Evolutionary conservation across 345 rosid genomes (phyloP).

Genomic region (Triadica sebifera): DNA sequence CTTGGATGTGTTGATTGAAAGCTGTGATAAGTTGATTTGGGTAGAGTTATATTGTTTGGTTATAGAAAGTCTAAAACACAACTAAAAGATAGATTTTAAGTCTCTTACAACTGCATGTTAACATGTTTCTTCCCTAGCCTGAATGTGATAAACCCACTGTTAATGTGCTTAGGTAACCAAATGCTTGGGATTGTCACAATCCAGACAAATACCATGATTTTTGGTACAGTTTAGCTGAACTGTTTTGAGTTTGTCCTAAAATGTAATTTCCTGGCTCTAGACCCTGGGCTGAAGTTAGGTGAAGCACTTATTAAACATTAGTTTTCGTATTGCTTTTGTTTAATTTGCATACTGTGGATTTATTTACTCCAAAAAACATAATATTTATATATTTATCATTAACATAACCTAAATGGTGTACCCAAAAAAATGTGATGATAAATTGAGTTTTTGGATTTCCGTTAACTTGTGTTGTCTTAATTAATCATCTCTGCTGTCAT

Average conservation of each 20-base stretch:
- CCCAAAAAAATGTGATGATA: too few species aligned
- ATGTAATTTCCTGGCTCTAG: background rate
- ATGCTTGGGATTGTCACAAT: background rate
- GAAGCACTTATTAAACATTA: too few species aligned
- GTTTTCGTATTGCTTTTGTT: too few species aligned
- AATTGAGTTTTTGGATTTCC: too few species aligned
- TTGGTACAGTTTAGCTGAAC: background rate
- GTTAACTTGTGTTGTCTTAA: too few species aligned
- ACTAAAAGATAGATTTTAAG: background rate
- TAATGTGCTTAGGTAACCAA: background rate
- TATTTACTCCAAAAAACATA: too few species aligned
- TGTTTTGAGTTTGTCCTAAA: background rate
- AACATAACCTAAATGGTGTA: too few species aligned
- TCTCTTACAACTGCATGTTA: background rate
- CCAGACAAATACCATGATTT: background rate
- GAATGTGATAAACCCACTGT: background rate
- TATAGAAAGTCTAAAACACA: too few species aligned
- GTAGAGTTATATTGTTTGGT: background rate
- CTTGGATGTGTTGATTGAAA: background rate
- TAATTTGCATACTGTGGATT: too few species aligned
- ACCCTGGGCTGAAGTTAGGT: background rate
- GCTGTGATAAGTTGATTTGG: background rate
- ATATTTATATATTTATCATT: too few species aligned
- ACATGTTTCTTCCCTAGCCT: background rate
- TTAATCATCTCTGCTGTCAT: too few species aligned